Evolutionary conservation across 2,329 filamentous ascomycete species (phyloP).

Genomic region (Xylariaceae sp.): DNA sequence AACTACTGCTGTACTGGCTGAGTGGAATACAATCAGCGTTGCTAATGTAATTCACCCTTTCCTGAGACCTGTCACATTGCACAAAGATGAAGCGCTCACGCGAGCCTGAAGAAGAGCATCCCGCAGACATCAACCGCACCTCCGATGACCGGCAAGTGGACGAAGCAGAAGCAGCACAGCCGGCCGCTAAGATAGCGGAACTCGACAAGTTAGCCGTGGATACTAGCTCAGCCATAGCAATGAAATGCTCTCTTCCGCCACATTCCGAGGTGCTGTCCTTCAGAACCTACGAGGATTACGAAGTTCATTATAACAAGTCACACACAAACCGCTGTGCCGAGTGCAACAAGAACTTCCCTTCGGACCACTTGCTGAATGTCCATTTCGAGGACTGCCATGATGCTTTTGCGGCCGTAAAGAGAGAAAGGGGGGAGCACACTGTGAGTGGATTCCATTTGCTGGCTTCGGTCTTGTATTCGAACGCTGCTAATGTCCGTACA

Average conservation of each 20-base stretch:
- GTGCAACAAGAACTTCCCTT: constrained; percentile 84
- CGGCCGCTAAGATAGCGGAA: constrained; percentile 51
- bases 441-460: constrained; percentile 40
- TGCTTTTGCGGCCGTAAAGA: constrained; percentile 63
- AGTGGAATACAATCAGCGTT: constrained; percentile 1
- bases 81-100: constrained; percentile 58
- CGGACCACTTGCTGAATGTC: constrained; percentile 68
- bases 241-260: constrained; percentile 78
- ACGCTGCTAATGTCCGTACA: constrained; percentile 31
- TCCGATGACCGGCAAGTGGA: constrained; percentile 14
- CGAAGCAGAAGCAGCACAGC: constrained; percentile 17
- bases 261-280: constrained; percentile 69
- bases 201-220: constrained; percentile 44
- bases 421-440: constrained; percentile 79
- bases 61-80: constrained; percentile 18
- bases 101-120: constrained; percentile 46
- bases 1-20: no score
- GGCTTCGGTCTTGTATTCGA: constrained; percentile 1
- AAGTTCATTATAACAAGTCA: constrained; percentile 74
- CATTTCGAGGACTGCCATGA: constrained; percentile 94
- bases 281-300: constrained; percentile 71
- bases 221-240: constrained; percentile 41
- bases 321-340: constrained; percentile 82
- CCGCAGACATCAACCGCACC: constrained; percentile 15
- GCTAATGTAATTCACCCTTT: constrained; percentile 34